These are phyloP conservation scores for Psophocarpus tetragonolobus DNA, from an alignment of 306 rosid genomes.

Conservation along the genomic window DNA sequence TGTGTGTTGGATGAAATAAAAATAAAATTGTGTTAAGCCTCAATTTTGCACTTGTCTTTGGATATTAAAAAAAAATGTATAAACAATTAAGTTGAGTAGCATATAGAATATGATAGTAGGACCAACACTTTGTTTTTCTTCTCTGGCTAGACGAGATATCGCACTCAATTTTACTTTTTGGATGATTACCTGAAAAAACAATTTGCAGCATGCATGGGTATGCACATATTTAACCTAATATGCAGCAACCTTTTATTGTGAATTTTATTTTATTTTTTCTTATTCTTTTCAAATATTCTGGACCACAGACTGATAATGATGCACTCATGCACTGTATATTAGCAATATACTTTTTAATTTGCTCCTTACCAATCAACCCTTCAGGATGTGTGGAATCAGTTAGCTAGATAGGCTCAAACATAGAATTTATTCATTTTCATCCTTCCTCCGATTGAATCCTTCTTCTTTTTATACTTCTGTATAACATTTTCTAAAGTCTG, in stretches of 20 bases:
- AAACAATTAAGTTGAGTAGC: neutral
- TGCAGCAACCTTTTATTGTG: neutral
- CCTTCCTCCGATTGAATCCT: neutral
- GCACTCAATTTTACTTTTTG: neutral
- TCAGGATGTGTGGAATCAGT: neutral
- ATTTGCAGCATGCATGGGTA: neutral
- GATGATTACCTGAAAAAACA: neutral
- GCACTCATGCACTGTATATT: neutral
- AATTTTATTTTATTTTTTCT: neutral
- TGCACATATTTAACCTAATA: neutral
- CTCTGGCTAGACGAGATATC: neutral
- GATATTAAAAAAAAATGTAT: neutral
- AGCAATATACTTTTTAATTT: neutral
- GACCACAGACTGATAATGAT: conserved; percentile 3
- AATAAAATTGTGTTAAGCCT: too few relatives aligned
- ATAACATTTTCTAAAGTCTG: neutral
- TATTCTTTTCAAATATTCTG: neutral
- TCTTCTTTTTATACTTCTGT: neutral
- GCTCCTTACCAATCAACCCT: neutral
- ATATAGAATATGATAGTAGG: neutral
- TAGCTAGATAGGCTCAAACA: neutral
- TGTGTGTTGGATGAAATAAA: too few relatives aligned
- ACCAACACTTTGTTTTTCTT: neutral
- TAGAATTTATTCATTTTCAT: neutral
- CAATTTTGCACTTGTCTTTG: neutral